Base-by-base conservation (phyloP, 2,329 filamentous ascomycete genomes). In the Diplodia sapinea region DNA sequence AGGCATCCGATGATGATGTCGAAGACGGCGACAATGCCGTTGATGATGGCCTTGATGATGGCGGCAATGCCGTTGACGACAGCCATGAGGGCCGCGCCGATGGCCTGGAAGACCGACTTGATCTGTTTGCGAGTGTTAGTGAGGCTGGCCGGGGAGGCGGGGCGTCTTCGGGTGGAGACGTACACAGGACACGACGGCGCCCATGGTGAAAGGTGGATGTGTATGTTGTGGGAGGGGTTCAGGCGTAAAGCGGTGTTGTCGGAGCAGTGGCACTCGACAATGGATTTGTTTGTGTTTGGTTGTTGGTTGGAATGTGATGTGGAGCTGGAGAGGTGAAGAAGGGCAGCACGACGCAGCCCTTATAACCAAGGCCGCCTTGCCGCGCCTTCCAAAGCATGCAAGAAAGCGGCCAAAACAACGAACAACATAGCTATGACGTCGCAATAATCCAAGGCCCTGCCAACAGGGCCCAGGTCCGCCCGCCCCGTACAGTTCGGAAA, bases 151-250 rank as follows among this genome's bases (percentile, higher is more conserved):
- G 20, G 12, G 29, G 13, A 31, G 59, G 33, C 26, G 29, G 20
- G 4, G 36, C 8, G 11, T 11, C 23, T 26, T 51, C 49, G n/a
- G n/a, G 54, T 51, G 29, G 43, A 26, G 63, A 86, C 91, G 75
- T 91, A 94, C 91, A 78, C 91, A 94, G 78, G 91, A 94, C 72
- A 93, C 84, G 75, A 95, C 89, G 80, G 90, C 91, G 82, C 92
- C 92, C 92, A 95, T 94, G 73, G 79, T 89, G 71, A 72, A 70
- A 69, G 74, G 69, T 70, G 72, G 66, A 70, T n/a, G 33, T 20
- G 49, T 40, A 33, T 49, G n/a, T 49, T 62, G 23, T 20, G 33
- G 23, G 11, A 50, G 63, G 8, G 11, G 15, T 38, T 31, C 51
- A 51, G 36, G 43, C 43, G 43, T 8, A 43, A 15, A 2, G 40